phyloP scores from a whole-genome alignment of 2,329 filamentous ascomycete species.

The Arthrinium puccinioides region DNA sequence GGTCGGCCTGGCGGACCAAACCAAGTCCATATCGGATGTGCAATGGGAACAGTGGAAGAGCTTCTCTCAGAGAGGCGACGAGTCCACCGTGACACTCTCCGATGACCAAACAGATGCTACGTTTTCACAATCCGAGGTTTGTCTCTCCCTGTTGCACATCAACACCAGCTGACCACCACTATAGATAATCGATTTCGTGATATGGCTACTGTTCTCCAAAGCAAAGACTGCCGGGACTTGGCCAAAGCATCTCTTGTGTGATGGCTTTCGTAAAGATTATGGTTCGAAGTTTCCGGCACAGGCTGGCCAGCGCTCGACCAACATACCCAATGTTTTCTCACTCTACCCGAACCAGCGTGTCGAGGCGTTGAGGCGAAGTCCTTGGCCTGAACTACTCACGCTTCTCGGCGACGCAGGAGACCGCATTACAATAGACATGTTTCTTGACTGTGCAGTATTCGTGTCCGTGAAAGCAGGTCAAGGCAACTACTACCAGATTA shows the following conservation, averaged over 20 bases:
- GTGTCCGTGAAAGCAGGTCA: conserved; percentile 48
- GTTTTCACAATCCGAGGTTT: conserved; percentile 59
- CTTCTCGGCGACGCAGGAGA: conserved; percentile 72
- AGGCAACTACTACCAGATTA: conserved; percentile 70
- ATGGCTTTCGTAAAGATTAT: conserved; percentile 62
- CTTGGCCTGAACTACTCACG: conserved; percentile 70
- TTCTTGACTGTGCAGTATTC: conserved; percentile 76
- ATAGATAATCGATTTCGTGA: conserved; percentile 68
- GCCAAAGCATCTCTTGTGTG: conserved; percentile 71
- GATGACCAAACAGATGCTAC: conserved; percentile 33
- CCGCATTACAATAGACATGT: conserved; percentile 66
- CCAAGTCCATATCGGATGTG: conserved; percentile 22
- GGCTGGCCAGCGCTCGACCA: conserved; percentile 22
- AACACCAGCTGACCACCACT: conserved; percentile 4
- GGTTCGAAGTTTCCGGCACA: conserved; percentile 17
- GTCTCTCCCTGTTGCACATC: conserved; percentile 15
- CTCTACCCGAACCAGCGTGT: conserved; percentile 65
- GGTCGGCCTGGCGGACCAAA: conserved; percentile 44
- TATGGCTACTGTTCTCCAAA: conserved; percentile 70
- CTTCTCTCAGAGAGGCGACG: conserved; percentile 57
- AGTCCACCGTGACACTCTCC: conserved; percentile 47
- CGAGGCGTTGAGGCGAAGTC: conserved; percentile 55
- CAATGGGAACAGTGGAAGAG: conserved; percentile 49
- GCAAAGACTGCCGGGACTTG: conserved; percentile 36
- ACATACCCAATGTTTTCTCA: conserved; percentile 59